Base-by-base conservation (phyloP, 768 basidiomycete species). In the Lactifluus subvellereus region DNA sequence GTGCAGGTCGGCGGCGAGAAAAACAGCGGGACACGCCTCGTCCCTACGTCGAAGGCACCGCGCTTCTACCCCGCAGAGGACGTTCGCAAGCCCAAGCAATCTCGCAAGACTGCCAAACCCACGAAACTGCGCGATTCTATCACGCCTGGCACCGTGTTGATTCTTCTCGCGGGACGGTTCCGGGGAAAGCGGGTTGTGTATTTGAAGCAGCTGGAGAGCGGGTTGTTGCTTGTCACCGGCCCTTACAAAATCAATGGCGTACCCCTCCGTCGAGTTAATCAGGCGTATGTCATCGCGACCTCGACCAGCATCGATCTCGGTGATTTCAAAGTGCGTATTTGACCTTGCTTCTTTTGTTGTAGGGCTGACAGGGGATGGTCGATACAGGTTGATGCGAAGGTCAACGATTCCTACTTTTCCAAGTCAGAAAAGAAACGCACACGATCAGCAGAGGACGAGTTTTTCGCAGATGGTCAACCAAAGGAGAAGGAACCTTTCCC, bases 191-290 rank as follows among this genome's bases (percentile, higher is more conserved):
- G 97, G 59, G 97, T 99, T 68, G 94, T 99, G 61, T 96, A 93
- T 79, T 80, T 99, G 80, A 97, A 97, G 84, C 94, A 95, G 81
- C 79, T 98, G 75, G 83, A 84, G 70, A 89, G 89, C 66, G 97
- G 97, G 59, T 77, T 99, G 72, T 78, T 99, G 72, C 82, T 99
- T 77, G 94, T 99, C 71, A 94, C 95, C 43, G 97, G 97, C 60
- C 97, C 97, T 53, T 98, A 85, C 86, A 96, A 94, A 84, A 75
- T 98, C 75, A 99, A 99, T 78, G 97, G 97, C 74, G 96, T 99
- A 51, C 97, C 97, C 70, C 83, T 99, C 75, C 85, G 95, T 76
- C 86, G 97, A 76, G 94, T 99, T 64, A 96, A 94, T 82, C 96
- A 98, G 81, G 94, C 97, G 59, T 99, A 99, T 75, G 94, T 95